Conservation (phyloP, 208 protist species). For the Wallacemonas sp. region DNA sequence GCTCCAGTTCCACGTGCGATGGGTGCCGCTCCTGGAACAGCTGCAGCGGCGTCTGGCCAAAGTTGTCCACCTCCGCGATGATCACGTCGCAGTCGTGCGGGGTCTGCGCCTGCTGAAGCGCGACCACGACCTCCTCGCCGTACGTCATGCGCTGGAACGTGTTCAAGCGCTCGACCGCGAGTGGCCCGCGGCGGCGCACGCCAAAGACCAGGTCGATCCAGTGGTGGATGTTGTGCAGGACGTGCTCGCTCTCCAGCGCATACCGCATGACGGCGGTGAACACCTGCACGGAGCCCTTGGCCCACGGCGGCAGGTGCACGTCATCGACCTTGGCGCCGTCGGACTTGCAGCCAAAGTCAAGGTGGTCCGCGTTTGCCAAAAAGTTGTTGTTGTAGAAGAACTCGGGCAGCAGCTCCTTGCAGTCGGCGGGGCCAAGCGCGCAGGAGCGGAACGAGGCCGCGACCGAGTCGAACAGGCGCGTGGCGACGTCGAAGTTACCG, state of each 20-base stretch:
- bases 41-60: constrained; percentile 96
- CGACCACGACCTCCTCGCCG: constrained; percentile 89
- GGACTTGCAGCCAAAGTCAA: constrained; percentile 87
- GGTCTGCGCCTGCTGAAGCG: constrained; percentile 77
- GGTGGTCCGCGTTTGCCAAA: constrained; percentile 88
- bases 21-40: constrained; percentile 95
- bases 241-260: constrained; percentile 94
- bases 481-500: constrained; percentile 92
- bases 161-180: constrained; percentile 91
- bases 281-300: constrained; percentile 84
- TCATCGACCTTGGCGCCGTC: constrained; percentile 82
- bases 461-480: constrained; percentile 95
- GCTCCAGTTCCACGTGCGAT: constrained; percentile 65
- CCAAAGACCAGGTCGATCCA: constrained; percentile 99
- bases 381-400: constrained; percentile 95
- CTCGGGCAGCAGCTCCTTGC: constrained; percentile 97
- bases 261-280: constrained; percentile 92
- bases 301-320: constrained; percentile 97
- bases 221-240: constrained; percentile 91
- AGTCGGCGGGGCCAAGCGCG: constrained; percentile 85
- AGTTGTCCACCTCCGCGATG: constrained; percentile 96
- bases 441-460: constrained; percentile 74
- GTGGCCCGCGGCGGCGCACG: constrained; percentile 90
- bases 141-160: constrained; percentile 98
- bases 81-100: constrained; percentile 86